Evolutionary conservation across 2,329 filamentous ascomycete species (phyloP).

Genomic region (Alternaria hordeiaustralica): DNA sequence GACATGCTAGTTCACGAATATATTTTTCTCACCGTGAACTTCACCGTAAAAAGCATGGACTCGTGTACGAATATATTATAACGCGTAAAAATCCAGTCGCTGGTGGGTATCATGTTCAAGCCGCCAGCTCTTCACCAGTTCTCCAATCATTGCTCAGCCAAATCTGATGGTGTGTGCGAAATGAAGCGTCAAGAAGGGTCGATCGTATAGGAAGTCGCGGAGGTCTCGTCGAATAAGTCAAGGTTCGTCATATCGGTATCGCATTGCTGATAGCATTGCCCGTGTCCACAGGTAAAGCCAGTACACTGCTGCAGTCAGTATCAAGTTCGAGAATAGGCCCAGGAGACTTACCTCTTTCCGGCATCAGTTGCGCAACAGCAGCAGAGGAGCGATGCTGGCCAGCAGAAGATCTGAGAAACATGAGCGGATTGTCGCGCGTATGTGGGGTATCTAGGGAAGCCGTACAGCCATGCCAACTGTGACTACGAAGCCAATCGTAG

Average conservation of each 20-base stretch:
- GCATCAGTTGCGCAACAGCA: constrained; percentile 62
- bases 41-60: neutral
- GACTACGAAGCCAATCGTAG: constrained; percentile 59
- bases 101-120: constrained; percentile 4
- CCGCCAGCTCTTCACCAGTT: constrained; percentile 1
- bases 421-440: constrained; percentile 11
- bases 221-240: neutral
- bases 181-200: neutral
- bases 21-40: neutral
- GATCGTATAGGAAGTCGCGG: neutral
- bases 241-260: constrained; percentile 52
- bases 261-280: constrained; percentile 59
- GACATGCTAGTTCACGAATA: too few species aligned
- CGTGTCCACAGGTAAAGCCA: constrained; percentile 60
- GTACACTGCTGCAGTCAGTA: constrained; percentile 51
- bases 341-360: constrained; percentile 58
- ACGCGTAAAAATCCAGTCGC: neutral
- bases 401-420: constrained; percentile 57
- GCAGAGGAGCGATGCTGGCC: constrained; percentile 62
- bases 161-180: neutral
- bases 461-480: constrained; percentile 59
- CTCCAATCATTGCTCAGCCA: neutral
- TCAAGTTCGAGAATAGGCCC: neutral
- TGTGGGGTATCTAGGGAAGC: constrained; percentile 5
- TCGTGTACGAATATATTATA: constrained; percentile 1